Evolutionary conservation across 441 rosid species (phyloP).

Genomic region (Euphorbia corollata): DNA sequence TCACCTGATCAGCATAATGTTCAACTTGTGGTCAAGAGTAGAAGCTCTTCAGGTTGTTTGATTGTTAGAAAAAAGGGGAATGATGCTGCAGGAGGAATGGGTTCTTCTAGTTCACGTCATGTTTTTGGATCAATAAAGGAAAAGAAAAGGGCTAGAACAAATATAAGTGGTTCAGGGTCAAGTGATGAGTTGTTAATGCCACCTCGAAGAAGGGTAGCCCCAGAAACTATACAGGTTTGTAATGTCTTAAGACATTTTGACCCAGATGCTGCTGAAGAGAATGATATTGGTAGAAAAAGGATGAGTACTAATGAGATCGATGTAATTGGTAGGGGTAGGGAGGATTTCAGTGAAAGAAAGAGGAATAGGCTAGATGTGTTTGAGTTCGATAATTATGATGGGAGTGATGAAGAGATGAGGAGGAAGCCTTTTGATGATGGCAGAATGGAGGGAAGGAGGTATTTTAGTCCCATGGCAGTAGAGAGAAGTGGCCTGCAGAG

Average conservation of each 20-base stretch:
- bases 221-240: slow-evolving; percentile 35
- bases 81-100: slow-evolving; percentile 33
- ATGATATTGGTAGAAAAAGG: slow-evolving; percentile 40
- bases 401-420: slow-evolving; percentile 44
- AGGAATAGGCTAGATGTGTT: slow-evolving; percentile 62
- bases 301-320: slow-evolving; percentile 33
- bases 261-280: slow-evolving; percentile 30
- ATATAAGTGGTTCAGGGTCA: slow-evolving; percentile 58
- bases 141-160: slow-evolving; percentile 55
- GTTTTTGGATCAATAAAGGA: slow-evolving; percentile 35
- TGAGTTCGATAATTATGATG: slow-evolving; percentile 80
- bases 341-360: slow-evolving; percentile 37
- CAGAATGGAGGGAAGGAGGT: slow-evolving; percentile 39
- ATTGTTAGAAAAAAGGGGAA: slow-evolving; percentile 47
- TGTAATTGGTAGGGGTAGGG: slow-evolving; percentile 32
- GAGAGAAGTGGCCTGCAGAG: slow-evolving; percentile 37
- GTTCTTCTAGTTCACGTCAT: slow-evolving; percentile 34
- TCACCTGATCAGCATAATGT: slow-evolving; percentile 20
- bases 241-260: slow-evolving; percentile 35
- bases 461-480: slow-evolving; percentile 35
- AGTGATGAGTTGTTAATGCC: slow-evolving; percentile 60
- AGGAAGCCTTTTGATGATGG: slow-evolving; percentile 38
- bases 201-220: slow-evolving; percentile 34
- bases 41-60: slow-evolving; percentile 55
- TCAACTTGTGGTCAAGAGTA: slow-evolving; percentile 30